phyloP scores from a whole-genome alignment of 306 rosid species.

The Glycine tomentella region DNA sequence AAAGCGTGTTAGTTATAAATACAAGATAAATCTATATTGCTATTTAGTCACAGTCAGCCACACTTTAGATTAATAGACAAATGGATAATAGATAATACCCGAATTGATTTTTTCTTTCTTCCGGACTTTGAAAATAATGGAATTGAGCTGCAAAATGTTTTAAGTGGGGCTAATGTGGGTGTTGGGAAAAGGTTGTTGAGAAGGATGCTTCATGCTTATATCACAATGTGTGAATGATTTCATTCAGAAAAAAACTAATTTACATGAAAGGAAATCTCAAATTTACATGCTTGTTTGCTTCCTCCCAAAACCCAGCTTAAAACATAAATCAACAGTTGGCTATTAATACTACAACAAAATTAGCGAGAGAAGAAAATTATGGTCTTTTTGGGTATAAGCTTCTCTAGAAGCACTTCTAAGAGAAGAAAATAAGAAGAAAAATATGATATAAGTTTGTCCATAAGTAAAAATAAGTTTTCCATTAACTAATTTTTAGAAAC shows the following conservation, averaged over 20 bases:
- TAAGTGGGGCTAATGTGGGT: background rate
- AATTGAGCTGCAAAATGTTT: background rate
- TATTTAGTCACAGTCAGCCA: background rate
- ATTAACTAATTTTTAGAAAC: too few relatives aligned
- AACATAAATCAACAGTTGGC: conserved; percentile 41
- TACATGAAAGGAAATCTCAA: conserved; percentile 55
- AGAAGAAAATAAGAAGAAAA: too few relatives aligned
- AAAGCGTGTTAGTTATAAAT: background rate
- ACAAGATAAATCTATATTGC: background rate
- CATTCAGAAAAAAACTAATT: conserved; percentile 47
- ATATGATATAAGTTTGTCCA: too few relatives aligned
- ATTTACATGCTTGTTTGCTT: conserved; percentile 52
- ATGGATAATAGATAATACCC: background rate
- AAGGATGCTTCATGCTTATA: conserved; percentile 16
- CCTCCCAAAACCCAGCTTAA: conserved; percentile 42
- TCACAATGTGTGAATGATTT: conserved; percentile 46
- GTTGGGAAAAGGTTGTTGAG: background rate
- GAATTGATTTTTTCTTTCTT: background rate
- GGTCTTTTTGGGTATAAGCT: too few relatives aligned
- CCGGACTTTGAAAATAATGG: background rate
- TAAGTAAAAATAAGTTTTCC: too few relatives aligned
- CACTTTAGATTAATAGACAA: background rate
- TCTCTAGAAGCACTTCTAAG: too few relatives aligned
- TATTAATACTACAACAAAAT: conserved; percentile 40
- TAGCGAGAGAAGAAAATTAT: conserved; percentile 31